Base-by-base conservation (phyloP, 441 rosid species). In the Viola pubescens region DNA sequence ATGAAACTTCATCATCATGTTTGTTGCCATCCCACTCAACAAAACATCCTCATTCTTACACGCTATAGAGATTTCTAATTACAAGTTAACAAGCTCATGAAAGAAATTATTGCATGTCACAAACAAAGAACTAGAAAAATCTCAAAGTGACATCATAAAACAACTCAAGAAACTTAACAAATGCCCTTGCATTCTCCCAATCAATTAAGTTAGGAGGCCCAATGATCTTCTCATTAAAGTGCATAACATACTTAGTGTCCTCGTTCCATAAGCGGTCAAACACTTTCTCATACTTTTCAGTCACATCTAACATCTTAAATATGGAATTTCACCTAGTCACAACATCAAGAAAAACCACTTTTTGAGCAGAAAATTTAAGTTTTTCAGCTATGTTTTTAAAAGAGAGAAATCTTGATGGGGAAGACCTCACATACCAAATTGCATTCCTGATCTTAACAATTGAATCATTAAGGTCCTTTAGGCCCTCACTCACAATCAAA, bases 301-400 rank as follows among this genome's bases (percentile, higher is more conserved):
- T 39, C 0, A 3, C 34, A 9, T 53, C 63, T 12, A 73, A 51
- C 69, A 54, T 69, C 4, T 37, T 2, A 11, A 48, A 59, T 0
- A 54, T 73, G 3, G 38, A 62, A 42, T 62, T 66, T 52, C 48
- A 73, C 9, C 42, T 9, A 11, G 55, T 69, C 2, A 47, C 45
- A 6, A 44, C 40, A 53, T 69, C 61, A 5, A 60, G 11, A 37
- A 37, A 61, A 0, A 61, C 6, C 3, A 58, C 8, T 14, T 10
- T 12, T 9, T 61, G 54, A 2, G 5, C 5, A 13, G 42, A 6
- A 14, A 69, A 61, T 0, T 48, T 62, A 0, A 6, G 48, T 1
- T 39, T 6, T 2, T 59, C 34, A 9, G 14, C 14, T 38, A 37
- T 54, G 4, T 4, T 13, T 7, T 64, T 48, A 5, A 64, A 70